These are phyloP conservation scores for Rutstroemia sp. DNA, from an alignment of 2,329 filamentous ascomycete genomes.

Conservation along the genomic window DNA sequence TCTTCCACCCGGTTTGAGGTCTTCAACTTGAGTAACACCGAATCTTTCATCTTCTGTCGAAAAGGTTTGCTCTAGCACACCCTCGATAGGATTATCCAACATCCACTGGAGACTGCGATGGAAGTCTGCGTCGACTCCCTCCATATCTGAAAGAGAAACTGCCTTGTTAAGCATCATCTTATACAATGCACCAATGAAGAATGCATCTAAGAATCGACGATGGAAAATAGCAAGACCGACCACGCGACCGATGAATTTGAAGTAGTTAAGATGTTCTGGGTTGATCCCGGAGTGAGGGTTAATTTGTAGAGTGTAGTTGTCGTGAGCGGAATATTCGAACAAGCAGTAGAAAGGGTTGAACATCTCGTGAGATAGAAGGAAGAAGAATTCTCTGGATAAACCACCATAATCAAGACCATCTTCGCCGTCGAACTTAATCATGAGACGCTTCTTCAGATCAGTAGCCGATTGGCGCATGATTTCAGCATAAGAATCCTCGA, in stretches of 20 bases:
- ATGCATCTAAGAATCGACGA: constrained; percentile 91
- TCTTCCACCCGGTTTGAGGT: constrained; percentile 82
- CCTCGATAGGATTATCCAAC: constrained; percentile 94
- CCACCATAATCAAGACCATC: constrained; percentile 97
- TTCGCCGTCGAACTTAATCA: constrained; percentile 99
- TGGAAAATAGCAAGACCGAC: constrained; percentile 98
- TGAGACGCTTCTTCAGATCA: constrained; percentile 94
- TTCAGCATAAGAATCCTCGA: constrained; percentile 97
- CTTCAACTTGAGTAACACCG: constrained; percentile 87
- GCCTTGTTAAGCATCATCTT: constrained; percentile 98
- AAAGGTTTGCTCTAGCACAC: constrained; percentile 91
- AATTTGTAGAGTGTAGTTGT: constrained; percentile 99
- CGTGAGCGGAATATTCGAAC: constrained; percentile 98
- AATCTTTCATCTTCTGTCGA: constrained; percentile 97
- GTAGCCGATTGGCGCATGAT: constrained; percentile 94
- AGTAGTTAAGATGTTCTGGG: constrained; percentile 98
- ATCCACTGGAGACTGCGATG: constrained; percentile 96
- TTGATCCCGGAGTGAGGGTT: constrained; percentile 99
- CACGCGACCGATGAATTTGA: constrained; percentile 98
- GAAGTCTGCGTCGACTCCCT: constrained; percentile 97
- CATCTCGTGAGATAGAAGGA: constrained; percentile 98
- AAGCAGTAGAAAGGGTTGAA: constrained; percentile 99
- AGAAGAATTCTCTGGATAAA: constrained; percentile 98
- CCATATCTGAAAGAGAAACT: constrained; percentile 90
- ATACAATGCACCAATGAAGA: constrained; percentile 98